Evolutionary conservation across 192 early-diverging fungal species (phyloP).

Genomic region (Allomyces macrogynus): DNA sequence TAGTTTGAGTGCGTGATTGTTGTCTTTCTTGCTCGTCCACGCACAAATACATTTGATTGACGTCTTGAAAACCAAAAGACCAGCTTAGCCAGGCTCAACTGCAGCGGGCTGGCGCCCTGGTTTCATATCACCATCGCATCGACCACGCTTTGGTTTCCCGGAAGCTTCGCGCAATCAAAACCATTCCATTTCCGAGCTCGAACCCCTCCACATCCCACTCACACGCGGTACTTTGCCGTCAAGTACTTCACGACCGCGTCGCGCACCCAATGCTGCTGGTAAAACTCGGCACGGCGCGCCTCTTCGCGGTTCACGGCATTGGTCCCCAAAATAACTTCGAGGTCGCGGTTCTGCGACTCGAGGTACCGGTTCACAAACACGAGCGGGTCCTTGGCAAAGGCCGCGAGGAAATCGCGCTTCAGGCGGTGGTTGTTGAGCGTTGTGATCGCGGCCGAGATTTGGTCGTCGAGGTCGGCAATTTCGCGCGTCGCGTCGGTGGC

Average conservation of each 20-base stretch:
- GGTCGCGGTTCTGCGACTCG: conserved; percentile 74
- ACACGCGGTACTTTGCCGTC: conserved; percentile 14
- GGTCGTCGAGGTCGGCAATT: conserved; percentile 16
- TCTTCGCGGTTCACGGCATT: conserved; percentile 53
- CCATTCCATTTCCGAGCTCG: too few relatives aligned
- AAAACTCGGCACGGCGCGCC: conserved; percentile 45
- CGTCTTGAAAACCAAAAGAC: too few relatives aligned
- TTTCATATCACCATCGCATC: too few relatives aligned
- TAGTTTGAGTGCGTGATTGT: too few relatives aligned
- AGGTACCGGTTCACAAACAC: conserved; percentile 86
- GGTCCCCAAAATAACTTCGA: conserved; percentile 44
- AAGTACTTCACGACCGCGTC: conserved; percentile 86
- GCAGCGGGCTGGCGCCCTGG: too few relatives aligned
- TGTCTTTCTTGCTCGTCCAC: too few relatives aligned
- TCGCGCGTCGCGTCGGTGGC: conserved; percentile 55
- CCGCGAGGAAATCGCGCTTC: conserved; percentile 81
- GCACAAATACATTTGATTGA: too few relatives aligned
- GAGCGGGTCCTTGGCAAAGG: conserved; percentile 66
- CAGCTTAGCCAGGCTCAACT: too few relatives aligned
- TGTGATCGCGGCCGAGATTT: conserved; percentile 58
- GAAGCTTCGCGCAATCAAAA: too few relatives aligned
- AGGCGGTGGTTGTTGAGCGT: conserved; percentile 70
- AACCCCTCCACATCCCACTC: too few relatives aligned
- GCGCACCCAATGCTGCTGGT: conserved; percentile 53
- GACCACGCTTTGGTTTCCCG: too few relatives aligned